Percentiles rank a stretch among this genome's conserved stretches.
phyloP scores from a whole-genome alignment of 441 rosid genomes.

The Breynia disticha region DNA sequence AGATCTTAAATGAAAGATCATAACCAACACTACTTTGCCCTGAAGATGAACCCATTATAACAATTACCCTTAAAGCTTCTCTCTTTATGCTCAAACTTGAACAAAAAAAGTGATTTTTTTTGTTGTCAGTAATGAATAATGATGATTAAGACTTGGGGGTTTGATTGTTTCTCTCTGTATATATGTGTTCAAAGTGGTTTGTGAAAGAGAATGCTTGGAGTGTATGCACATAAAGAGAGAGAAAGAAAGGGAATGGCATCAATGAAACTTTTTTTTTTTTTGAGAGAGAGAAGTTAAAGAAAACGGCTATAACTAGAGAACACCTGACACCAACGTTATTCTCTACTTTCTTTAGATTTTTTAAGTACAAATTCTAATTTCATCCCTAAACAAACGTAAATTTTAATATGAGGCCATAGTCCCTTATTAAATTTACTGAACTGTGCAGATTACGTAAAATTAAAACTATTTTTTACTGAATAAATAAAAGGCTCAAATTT shows the following conservation, averaged over 20 bases:
- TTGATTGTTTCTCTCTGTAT: background rate
- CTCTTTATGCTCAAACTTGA: conserved; percentile 3
- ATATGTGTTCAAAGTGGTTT: conserved; percentile 13
- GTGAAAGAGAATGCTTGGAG: conserved; percentile 14
- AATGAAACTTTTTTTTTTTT: conserved; percentile 16
- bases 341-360: conserved; percentile 15
- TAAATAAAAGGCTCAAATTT: too few relatives aligned
- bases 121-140: conserved; percentile 20
- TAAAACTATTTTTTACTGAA: too few relatives aligned
- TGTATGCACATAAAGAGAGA: conserved; percentile 10
- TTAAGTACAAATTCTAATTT: background rate
- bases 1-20: conserved; percentile 58
- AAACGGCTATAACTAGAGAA: conserved; percentile 28
- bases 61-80: conserved; percentile 1
- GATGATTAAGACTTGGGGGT: conserved; percentile 16
- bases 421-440: too few relatives aligned
- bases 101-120: background rate
- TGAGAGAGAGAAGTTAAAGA: conserved; percentile 28
- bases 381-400: too few relatives aligned
- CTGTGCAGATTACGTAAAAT: too few relatives aligned
- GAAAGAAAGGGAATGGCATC: conserved; percentile 19
- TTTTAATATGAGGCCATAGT: too few relatives aligned
- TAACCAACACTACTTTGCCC: conserved; percentile 31
- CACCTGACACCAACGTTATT: conserved; percentile 40
- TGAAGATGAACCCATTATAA: conserved; percentile 48